A percentile compares a stretch with the other conserved stretches of the same genome.
phyloP scores from a whole-genome alignment of 352 stramenopile species.

The Globisporangium camurandrum region DNA sequence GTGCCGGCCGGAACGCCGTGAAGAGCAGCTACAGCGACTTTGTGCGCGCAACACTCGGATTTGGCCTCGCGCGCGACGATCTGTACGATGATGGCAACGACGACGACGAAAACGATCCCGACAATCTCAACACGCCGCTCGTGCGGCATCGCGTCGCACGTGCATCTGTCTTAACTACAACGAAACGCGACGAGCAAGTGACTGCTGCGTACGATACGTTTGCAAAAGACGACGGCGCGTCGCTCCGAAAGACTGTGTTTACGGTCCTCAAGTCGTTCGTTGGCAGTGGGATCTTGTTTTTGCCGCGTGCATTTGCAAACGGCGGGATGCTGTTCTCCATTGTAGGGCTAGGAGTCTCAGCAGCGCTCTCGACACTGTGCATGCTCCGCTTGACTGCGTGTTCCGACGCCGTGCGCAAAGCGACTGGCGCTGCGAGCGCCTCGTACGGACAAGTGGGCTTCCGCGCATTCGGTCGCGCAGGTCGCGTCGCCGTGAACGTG shows the following conservation, averaged over 20 bases:
- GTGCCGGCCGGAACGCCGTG: constrained; percentile 18
- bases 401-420: constrained; percentile 43
- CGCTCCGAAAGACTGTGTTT: constrained; percentile 72
- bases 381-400: constrained; percentile 76
- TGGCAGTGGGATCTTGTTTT: constrained; percentile 70
- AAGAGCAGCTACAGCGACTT: constrained; percentile 48
- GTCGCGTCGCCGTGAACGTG: constrained; percentile 64
- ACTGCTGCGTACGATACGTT: no score
- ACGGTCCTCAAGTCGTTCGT: constrained; percentile 81
- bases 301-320: constrained; percentile 67
- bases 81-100: constrained; percentile 19
- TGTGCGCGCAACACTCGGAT: constrained; percentile 36
- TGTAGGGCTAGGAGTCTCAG: constrained; percentile 52
- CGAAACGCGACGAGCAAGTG: no score
- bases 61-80: constrained; percentile 33
- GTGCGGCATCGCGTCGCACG: constrained; percentile 17
- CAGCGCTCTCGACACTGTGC: constrained; percentile 58
- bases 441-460: constrained; percentile 73
- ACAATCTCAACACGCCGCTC: constrained; percentile 32
- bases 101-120: no score
- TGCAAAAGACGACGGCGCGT: constrained; percentile 70
- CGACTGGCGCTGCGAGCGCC: no score
- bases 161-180: no score
- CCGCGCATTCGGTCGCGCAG: constrained; percentile 58
- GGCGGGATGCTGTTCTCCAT: constrained; percentile 71